Base-by-base conservation (phyloP, 2,329 filamentous ascomycete genomes). In the Verruconis gallopava region DNA sequence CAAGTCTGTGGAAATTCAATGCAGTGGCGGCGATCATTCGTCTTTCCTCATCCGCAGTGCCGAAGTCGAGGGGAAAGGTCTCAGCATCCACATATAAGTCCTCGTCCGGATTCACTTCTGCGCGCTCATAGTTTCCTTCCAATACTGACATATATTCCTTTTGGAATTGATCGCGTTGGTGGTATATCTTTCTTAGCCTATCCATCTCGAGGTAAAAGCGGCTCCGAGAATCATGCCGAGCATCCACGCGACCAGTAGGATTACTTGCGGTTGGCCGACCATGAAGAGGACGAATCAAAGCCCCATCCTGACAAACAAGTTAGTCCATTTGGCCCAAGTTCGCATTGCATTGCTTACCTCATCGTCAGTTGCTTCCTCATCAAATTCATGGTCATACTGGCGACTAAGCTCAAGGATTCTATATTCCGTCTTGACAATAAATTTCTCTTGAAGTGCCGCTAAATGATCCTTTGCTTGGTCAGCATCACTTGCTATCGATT, bases 211-310 rank as follows among this genome's bases (percentile, higher is more conserved):
- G 49, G 37, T 59, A 63, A 6, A 56, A 59, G 33, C 61, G 51
- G 47, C 61, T 64, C 22, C 62, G 59, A 28, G 61, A 64, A 21
- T 60, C 59, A 40, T 55, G 62, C 32, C 55, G 59, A 4, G 56
- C 44, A 19, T 48, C 47, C 28, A 56, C 15, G 47, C 52, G 36
- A 12, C 36, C 43, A n/a, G 56, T 48, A 14, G 51, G 55, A 42
- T 54, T 52, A 37, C 56, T 53, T 4, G 35, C 36, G 42, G 46
- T 49, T 40, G 39, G 21, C 20, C 36, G 11, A 44, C 44, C 34
- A 30, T 48, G 41, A 48, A 43, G 55, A 20, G 59, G 51, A 20
- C 53, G 44, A 43, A 60, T 38, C 39, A 61, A 9, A 30, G 25
- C 45, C 41, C 58, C 55, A 42, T 62, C 55, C 53, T 6, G 19